Base-by-base conservation (phyloP, 1,284 basidiomycete genomes). In the Erythrobasidium hasegawianum region DNA sequence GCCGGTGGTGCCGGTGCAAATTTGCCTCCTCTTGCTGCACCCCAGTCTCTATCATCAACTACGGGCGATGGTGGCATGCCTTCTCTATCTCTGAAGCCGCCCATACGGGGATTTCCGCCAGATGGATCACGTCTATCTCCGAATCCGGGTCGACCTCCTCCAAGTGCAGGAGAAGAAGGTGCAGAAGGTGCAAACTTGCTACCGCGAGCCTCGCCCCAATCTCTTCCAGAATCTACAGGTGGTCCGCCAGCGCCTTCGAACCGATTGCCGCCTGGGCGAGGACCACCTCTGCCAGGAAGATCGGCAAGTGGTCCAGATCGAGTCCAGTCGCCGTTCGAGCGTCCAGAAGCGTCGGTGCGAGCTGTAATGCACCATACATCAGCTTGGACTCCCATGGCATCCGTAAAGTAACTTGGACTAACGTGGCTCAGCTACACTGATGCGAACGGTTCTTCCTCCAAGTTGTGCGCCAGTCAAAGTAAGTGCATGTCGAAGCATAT, bases 381-480 rank as follows among this genome's bases (percentile, higher is more conserved):
- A 40, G 57, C 22, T 11, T 40, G 24, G n/a, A n/a, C n/a, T n/a
- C n/a, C n/a, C n/a, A n/a, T n/a, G n/a, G n/a, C 52, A 22, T 47
- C 38, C 27, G 24, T n/a, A 52, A 47, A 20, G n/a, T 62, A 64
- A 70, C 43, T 59, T 24, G 29, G 65, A 84, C 87, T 82, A 77
- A 90, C 91, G 89, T 70, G 95, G 88, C 76, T 98, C 96, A 18
- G 96, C 96, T 49, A 98, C 94, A 77, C 88, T 91, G 68, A 97
- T 86, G 64, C 95, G 85, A 70, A 98, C 83, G 24, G 83, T 85
- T 69, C 96, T 84, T 52, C 88, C 89, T 38, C 85, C 85, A 58
- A 98, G 81, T 72, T 79, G 88, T 58, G 80, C 79, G 66, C 86
- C 86, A 40, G 76, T 73, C 65, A 84, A 86, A 41, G 80, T 79